Conservation (phyloP, 371 early-diverging fungal genomes). For the Quaeritorhiza haematococci region DNA sequence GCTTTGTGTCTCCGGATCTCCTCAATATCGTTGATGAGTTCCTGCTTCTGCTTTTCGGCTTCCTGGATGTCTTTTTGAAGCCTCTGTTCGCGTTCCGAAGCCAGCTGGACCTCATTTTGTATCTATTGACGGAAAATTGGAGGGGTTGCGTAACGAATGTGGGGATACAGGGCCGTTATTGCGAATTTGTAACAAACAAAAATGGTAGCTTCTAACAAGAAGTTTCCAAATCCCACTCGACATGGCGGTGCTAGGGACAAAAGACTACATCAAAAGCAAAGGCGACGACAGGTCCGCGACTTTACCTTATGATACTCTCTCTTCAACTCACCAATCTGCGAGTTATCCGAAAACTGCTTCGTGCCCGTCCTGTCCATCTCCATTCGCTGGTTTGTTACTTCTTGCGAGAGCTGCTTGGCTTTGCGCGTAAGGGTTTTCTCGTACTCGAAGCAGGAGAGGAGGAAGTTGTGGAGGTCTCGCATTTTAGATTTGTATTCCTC, state of each 20-base stretch:
- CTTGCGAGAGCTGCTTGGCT: conserved; percentile 30
- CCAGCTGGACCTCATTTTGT: conserved; percentile 49
- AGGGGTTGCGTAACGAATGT: no score
- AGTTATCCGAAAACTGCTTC: conserved; percentile 40
- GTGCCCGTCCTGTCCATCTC: conserved; percentile 42
- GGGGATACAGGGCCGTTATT: background rate
- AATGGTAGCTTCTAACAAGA: no score
- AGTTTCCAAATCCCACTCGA: no score
- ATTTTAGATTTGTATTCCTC: conserved; percentile 23
- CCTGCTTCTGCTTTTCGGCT: conserved; percentile 22
- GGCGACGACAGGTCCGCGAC: no score
- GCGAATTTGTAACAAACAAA: background rate
- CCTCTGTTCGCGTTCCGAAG: conserved; percentile 38
- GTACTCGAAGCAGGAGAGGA: conserved; percentile 32
- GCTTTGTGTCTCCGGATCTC: conserved; percentile 53
- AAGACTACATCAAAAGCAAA: no score
- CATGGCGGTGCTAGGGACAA: no score
- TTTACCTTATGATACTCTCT: conserved; percentile 49
- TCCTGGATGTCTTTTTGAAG: conserved; percentile 43
- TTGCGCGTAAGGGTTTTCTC: conserved; percentile 41
- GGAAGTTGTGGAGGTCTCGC: conserved; percentile 32
- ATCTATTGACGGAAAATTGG: no score
- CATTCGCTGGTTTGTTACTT: conserved; percentile 39
- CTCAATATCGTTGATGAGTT: conserved; percentile 44
- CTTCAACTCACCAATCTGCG: conserved; percentile 50